These are phyloP conservation scores for Kurtzmaniella fragi DNA, from an alignment of 805 yeast species.

Conservation along the genomic window DNA sequence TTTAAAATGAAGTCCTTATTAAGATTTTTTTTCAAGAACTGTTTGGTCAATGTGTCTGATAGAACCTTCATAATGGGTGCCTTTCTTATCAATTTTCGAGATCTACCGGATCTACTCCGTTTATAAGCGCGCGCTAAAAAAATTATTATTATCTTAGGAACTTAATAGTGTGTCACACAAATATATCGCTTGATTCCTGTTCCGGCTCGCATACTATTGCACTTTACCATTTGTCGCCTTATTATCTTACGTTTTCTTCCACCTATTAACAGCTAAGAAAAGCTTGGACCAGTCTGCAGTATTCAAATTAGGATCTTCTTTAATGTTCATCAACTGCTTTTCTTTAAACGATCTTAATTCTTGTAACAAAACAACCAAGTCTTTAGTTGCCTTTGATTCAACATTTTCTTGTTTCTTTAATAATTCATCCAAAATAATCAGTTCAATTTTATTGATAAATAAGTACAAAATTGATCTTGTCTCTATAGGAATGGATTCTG, in stretches of 20 bases:
- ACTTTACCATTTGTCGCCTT: no score
- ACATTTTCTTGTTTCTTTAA: constrained; percentile 1
- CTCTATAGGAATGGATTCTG: constrained; percentile 18
- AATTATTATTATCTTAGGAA: no score
- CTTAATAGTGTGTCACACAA: no score
- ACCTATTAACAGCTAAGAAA: not conserved
- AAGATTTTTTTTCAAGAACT: constrained; percentile 21
- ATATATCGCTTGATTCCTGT: no score
- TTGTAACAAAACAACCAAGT: constrained; percentile 6
- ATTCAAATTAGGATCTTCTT: not conserved
- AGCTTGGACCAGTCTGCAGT: constrained; percentile 1
- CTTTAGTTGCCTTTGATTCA: constrained; percentile 2
- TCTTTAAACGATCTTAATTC: constrained; percentile 7
- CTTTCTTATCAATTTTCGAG: not conserved
- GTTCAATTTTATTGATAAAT: constrained; percentile 11
- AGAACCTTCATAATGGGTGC: constrained; percentile 22
- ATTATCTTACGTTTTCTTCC: not conserved
- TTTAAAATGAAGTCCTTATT: constrained; percentile 15
- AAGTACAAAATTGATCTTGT: constrained; percentile 23
- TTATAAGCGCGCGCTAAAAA: no score
- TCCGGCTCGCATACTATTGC: no score
- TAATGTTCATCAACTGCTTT: constrained; percentile 5
- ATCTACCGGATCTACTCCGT: no score
- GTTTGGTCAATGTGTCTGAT: constrained; percentile 25
- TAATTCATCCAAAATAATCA: constrained; percentile 8